A percentile compares a stretch with the other conserved stretches of the same genome.
phyloP scores from a whole-genome alignment of 2,329 filamentous ascomycete genomes.

The Cladorrhinum sp. region DNA sequence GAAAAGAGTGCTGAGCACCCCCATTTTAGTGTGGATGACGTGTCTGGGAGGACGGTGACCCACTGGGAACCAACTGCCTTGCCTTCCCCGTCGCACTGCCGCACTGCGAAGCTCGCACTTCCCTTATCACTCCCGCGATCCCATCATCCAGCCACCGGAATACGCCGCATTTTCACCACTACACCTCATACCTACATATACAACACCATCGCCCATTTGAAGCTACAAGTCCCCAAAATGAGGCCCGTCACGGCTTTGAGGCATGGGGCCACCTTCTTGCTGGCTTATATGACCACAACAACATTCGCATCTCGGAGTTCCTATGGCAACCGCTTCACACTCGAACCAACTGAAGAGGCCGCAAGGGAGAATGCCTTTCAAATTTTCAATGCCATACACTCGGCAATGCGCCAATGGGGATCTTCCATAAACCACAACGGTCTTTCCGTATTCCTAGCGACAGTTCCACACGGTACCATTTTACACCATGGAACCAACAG shows the following conservation, averaged over 20 bases:
- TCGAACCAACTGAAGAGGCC: conserved; percentile 35
- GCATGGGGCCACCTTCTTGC: neutral
- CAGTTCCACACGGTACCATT: conserved; percentile 60
- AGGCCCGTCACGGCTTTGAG: neutral
- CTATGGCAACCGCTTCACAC: neutral
- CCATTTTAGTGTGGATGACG: neutral
- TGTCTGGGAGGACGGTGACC: neutral
- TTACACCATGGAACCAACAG: conserved; percentile 63
- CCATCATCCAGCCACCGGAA: neutral
- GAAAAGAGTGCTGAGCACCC: neutral
- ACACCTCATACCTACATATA: neutral
- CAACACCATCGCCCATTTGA: neutral
- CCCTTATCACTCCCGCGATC: too few species aligned
- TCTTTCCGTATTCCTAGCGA: conserved; percentile 66
- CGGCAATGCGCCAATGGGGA: conserved; percentile 71
- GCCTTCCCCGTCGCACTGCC: too few species aligned
- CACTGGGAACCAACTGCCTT: too few species aligned
- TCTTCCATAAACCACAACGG: conserved; percentile 73
- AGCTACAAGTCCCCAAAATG: neutral
- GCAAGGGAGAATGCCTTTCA: conserved; percentile 54
- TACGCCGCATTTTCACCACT: neutral
- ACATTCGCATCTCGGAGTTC: neutral
- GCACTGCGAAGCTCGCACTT: too few species aligned
- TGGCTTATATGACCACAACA: neutral
- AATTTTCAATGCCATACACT: conserved; percentile 71